Evolutionary conservation across 805 yeast genomes (phyloP).

Genomic region (Candida silvicultrix): DNA sequence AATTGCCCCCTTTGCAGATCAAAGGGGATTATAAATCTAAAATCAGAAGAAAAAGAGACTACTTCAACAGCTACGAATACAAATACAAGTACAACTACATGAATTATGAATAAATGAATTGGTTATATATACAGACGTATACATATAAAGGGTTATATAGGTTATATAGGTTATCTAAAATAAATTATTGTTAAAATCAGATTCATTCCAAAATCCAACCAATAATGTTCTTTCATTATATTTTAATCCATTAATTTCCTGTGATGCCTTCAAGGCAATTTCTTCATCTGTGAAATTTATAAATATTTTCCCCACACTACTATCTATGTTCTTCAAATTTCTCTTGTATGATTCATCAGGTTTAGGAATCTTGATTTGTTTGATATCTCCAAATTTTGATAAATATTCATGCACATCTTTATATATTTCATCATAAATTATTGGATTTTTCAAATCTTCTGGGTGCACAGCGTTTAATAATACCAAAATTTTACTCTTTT

Average conservation of each 20-base stretch:
- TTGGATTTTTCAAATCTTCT: constrained; percentile 51
- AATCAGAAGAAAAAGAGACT: background rate
- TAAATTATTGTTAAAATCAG: constrained; percentile 43
- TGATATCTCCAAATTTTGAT: constrained; percentile 43
- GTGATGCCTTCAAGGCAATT: constrained; percentile 48
- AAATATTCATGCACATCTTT: constrained; percentile 48
- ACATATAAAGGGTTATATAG: background rate
- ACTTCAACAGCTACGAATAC: background rate
- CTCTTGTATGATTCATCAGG: constrained; percentile 39
- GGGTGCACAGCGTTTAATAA: constrained; percentile 61
- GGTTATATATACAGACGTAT: too few relatives aligned
- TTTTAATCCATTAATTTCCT: constrained; percentile 53
- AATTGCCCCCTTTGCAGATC: constrained; percentile 54
- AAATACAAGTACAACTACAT: too few relatives aligned
- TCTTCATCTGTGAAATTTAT: constrained; percentile 52
- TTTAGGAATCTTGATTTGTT: constrained; percentile 52
- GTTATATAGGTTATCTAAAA: constrained; percentile 3
- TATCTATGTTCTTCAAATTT: constrained; percentile 36
- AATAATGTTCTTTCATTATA: constrained; percentile 67
- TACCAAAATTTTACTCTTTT: constrained; percentile 46
- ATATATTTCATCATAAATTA: constrained; percentile 39
- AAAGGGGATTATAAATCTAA: constrained; percentile 27
- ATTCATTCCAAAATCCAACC: constrained; percentile 53
- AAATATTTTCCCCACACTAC: constrained; percentile 69
- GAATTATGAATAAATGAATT: too few relatives aligned